phyloP scores from a whole-genome alignment of 495 filamentous ascomycete genomes.

The Lasiosphaeriaceae sp. region DNA sequence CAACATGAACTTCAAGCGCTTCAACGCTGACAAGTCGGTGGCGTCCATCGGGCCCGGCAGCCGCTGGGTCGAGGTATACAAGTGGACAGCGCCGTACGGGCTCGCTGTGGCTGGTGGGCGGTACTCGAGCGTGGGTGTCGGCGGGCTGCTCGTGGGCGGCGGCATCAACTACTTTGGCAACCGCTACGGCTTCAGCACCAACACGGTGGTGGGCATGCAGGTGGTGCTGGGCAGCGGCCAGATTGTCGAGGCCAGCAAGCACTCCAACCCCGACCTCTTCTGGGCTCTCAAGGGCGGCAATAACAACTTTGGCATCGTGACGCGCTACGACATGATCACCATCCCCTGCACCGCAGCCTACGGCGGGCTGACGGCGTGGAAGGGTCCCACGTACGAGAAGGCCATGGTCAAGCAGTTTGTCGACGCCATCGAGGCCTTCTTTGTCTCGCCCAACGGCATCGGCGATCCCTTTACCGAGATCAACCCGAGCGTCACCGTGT shows the following conservation, averaged over 20 bases:
- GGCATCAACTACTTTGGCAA: slow-evolving; percentile 46
- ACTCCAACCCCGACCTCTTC: slow-evolving; percentile 42
- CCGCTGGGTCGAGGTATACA: slow-evolving; percentile 51
- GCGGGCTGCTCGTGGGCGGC: slow-evolving; percentile 53
- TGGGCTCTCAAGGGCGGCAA: slow-evolving; percentile 52
- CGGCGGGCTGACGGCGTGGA: no score
- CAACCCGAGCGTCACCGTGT: no score
- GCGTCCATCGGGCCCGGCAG: slow-evolving; percentile 38
- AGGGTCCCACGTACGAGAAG: no score
- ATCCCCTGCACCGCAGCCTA: no score
- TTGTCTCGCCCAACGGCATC: no score
- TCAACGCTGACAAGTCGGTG: slow-evolving; percentile 23
- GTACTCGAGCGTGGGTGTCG: slow-evolving; percentile 50
- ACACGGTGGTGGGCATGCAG: slow-evolving; percentile 50
- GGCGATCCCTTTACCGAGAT: no score
- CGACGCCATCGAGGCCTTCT: no score
- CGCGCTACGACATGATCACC: slow-evolving; percentile 35
- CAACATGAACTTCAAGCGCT: slow-evolving; percentile 35
- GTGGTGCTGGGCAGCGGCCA: slow-evolving; percentile 36
- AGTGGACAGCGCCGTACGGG: slow-evolving; percentile 33
- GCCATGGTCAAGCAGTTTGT: no score
- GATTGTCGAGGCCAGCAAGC: slow-evolving; percentile 31
- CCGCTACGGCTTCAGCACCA: slow-evolving; percentile 45
- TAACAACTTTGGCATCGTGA: slow-evolving; percentile 59
- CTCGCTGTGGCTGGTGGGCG: slow-evolving; percentile 49